Conservation (phyloP, 176 grass and related monocot species). For the Oryza nivara region DNA sequence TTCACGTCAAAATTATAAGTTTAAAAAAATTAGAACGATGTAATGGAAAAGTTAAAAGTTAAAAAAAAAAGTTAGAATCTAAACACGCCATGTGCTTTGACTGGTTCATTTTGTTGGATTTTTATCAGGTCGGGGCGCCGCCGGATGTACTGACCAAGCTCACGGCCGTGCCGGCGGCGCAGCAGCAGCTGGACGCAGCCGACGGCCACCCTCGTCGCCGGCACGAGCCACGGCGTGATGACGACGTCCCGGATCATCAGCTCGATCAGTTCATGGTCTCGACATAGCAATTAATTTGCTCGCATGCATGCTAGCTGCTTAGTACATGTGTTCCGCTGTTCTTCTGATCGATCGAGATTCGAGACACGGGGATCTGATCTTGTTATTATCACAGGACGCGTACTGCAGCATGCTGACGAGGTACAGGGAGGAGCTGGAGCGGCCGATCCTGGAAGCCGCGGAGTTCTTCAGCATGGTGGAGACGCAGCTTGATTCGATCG, state of each 20-base stretch:
- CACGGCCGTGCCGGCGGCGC: slow-evolving; percentile 45
- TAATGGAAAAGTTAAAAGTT: no score
- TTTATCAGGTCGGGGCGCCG: slow-evolving; percentile 60
- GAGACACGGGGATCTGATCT: neutral
- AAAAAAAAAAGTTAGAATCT: no score
- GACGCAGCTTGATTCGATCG: slow-evolving; percentile 71
- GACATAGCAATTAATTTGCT: neutral
- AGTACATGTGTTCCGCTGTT: neutral
- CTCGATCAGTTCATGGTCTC: slow-evolving; percentile 93
- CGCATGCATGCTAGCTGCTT: neutral
- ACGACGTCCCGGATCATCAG: slow-evolving; percentile 9
- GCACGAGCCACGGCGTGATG: no score
- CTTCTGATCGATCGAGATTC: neutral
- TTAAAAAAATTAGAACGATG: no score
- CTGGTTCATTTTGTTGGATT: neutral
- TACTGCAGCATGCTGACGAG: slow-evolving; percentile 80
- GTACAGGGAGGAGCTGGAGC: slow-evolving; percentile 74
- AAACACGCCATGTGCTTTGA: neutral
- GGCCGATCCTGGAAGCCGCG: slow-evolving; percentile 69
- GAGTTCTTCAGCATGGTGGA: slow-evolving; percentile 76
- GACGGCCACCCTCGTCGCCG: no score
- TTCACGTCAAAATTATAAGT: no score
- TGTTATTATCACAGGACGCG: slow-evolving; percentile 55
- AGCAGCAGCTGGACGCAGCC: slow-evolving; percentile 32
- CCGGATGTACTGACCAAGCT: slow-evolving; percentile 63